Conservation (phyloP, 2,329 filamentous ascomycete genomes). For the Trichothecium roseum region DNA sequence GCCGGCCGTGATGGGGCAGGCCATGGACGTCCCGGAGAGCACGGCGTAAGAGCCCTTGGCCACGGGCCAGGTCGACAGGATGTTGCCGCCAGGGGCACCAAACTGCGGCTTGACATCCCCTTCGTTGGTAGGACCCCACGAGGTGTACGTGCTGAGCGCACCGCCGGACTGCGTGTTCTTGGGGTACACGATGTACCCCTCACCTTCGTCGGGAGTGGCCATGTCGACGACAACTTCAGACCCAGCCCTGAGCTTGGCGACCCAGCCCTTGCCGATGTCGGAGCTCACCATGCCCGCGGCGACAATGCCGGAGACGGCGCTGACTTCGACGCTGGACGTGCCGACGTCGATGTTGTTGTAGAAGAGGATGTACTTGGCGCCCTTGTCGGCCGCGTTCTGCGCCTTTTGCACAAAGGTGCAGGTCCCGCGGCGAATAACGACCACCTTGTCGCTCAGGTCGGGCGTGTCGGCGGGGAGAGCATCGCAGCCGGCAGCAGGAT, state of each 20-base stretch:
- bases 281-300: constrained; percentile 31
- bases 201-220: constrained; percentile 25
- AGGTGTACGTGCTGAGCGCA: constrained; percentile 39
- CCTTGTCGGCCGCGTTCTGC: constrained; percentile 38
- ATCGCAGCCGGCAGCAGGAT: constrained; percentile 39
- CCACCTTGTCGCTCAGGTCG: constrained; percentile 45
- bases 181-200: constrained; percentile 19
- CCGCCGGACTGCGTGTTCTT: constrained; percentile 37
- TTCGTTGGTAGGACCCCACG: constrained; percentile 53
- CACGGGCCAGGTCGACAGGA: constrained; percentile 45
- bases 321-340: constrained; percentile 15
- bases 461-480: constrained; percentile 41
- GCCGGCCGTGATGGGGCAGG: constrained; percentile 43
- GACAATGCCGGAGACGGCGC: constrained; percentile 18
- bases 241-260: constrained; percentile 29
- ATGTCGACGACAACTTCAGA: constrained; percentile 33
- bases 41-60: constrained; percentile 38
- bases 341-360: constrained; percentile 42
- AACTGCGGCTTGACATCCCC: constrained; percentile 45
- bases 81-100: constrained; percentile 44
- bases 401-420: constrained; percentile 47
- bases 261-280: constrained; percentile 31
- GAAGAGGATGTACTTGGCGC: constrained; percentile 50
- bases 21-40: constrained; percentile 50
- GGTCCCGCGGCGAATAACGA: constrained; percentile 47